These are phyloP conservation scores for Pachysandra terminalis DNA, from an alignment of 164 flowering plant species.

Conservation along the genomic window DNA sequence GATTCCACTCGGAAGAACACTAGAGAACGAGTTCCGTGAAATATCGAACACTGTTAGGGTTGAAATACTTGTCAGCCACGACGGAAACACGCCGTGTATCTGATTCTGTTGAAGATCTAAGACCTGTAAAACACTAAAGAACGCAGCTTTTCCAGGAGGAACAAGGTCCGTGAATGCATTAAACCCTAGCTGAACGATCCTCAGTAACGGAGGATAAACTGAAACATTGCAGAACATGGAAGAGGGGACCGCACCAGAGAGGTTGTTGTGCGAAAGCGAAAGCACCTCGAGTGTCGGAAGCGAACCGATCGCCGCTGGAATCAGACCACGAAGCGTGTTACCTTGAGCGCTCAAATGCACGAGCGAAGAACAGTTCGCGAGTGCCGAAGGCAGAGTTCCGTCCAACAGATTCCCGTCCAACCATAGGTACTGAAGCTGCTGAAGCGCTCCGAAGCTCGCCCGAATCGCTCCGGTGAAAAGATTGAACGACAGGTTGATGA, in stretches of 20 bases:
- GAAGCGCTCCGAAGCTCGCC: constrained; percentile 56
- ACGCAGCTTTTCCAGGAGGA: constrained; percentile 28
- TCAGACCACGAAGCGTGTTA: constrained; percentile 51
- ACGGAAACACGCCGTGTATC: constrained; percentile 53
- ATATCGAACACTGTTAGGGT: constrained; percentile 44
- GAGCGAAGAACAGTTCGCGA: constrained; percentile 70
- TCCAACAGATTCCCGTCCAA: constrained; percentile 55
- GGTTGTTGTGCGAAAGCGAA: constrained; percentile 54
- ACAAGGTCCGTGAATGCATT: constrained; percentile 60
- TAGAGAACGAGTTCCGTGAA: constrained; percentile 46
- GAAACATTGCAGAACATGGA: constrained; percentile 47
- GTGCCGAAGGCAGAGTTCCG: constrained; percentile 78
- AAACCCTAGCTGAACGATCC: constrained; percentile 55
- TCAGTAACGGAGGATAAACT: constrained; percentile 38
- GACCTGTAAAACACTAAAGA: constrained; percentile 43
- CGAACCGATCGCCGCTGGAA: constrained; percentile 61
- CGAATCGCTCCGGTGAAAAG: constrained; percentile 61
- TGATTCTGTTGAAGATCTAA: constrained; percentile 60
- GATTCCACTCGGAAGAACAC: constrained; percentile 39
- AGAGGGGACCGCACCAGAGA: constrained; percentile 60
- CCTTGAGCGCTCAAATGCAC: constrained; percentile 64
- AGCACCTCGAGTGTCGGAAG: constrained; percentile 59
- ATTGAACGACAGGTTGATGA: constrained; percentile 70
- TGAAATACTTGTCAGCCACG: constrained; percentile 42
- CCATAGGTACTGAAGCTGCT: constrained; percentile 57